Evolutionary conservation across 495 filamentous ascomycete genomes (phyloP).

Genomic region (Neurospora sp.): DNA sequence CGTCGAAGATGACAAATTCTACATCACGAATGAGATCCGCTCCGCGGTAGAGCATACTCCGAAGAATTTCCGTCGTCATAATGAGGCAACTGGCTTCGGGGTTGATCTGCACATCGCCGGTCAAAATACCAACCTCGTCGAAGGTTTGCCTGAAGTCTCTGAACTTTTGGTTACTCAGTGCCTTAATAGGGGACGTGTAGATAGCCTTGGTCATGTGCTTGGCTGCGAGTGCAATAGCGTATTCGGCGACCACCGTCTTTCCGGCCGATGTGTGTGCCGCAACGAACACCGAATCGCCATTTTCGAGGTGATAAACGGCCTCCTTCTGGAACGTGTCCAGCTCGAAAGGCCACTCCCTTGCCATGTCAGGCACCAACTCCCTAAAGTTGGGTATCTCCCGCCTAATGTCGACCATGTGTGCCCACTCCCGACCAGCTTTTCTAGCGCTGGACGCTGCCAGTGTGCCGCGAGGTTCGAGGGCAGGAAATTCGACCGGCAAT

Average conservation of each 20-base stretch:
- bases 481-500: conserved; percentile 88
- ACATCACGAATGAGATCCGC: conserved; percentile 95
- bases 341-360: conserved; percentile 91
- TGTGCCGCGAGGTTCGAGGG: conserved; percentile 71
- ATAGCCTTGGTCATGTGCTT: conserved; percentile 99
- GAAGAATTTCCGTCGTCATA: conserved; percentile 97
- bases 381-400: conserved; percentile 81
- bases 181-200: conserved; percentile 98
- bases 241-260: conserved; percentile 97
- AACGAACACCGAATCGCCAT: conserved; percentile 95
- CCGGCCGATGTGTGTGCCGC: conserved; percentile 98
- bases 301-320: conserved; percentile 93
- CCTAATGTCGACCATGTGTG: conserved; percentile 94
- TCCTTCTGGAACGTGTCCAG: conserved; percentile 98
- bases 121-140: conserved; percentile 92
- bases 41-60: conserved; percentile 96
- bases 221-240: conserved; percentile 88
- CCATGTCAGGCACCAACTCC: conserved; percentile 93
- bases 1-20: conserved; percentile 98
- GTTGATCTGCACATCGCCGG: conserved; percentile 96
- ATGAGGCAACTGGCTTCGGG: conserved; percentile 97
- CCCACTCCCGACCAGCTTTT: conserved; percentile 80
- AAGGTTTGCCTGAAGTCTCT: conserved; percentile 83
- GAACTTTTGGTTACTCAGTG: conserved; percentile 97
- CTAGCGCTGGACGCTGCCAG: conserved; percentile 63